Percentiles rank a stretch among this genome's conserved stretches.
Evolutionary conservation across 345 rosid genomes (phyloP).

Genomic region (Zanthoxylum bungeanum): DNA sequence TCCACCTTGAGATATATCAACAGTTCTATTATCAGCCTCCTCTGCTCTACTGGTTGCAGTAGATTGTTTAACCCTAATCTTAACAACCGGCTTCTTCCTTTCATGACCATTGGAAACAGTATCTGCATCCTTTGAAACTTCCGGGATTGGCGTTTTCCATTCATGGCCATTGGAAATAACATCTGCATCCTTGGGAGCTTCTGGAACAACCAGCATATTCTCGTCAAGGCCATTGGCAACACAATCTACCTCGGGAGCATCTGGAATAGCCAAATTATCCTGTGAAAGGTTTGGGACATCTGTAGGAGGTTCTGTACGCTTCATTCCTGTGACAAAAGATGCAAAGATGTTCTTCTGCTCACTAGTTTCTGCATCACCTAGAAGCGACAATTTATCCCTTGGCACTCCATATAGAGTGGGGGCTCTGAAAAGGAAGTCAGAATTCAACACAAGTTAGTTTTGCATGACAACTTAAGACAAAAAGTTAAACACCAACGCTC

Average conservation of each 20-base stretch:
- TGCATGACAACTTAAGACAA: neutral
- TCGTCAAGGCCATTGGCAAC: slow-evolving; percentile 7
- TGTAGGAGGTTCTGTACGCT: slow-evolving; percentile 39
- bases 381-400: slow-evolving; percentile 50
- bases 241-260: slow-evolving; percentile 24
- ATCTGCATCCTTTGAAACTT: slow-evolving; percentile 42
- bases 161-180: slow-evolving; percentile 19
- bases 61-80: slow-evolving; percentile 70
- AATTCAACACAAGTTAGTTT: neutral
- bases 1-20: slow-evolving; percentile 64
- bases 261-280: slow-evolving; percentile 36
- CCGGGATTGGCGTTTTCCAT: slow-evolving; percentile 16
- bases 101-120: slow-evolving; percentile 57
- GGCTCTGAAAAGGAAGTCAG: slow-evolving; percentile 46
- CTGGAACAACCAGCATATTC: slow-evolving; percentile 16
- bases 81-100: slow-evolving; percentile 52
- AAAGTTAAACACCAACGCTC: neutral
- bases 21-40: slow-evolving; percentile 63
- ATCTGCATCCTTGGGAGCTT: slow-evolving; percentile 20
- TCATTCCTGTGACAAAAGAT: slow-evolving; percentile 40
- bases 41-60: slow-evolving; percentile 67
- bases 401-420: slow-evolving; percentile 89
- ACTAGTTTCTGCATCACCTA: slow-evolving; percentile 56
- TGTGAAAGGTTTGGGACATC: slow-evolving; percentile 29
- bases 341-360: slow-evolving; percentile 55